Evolutionary conservation across 176 grass and related monocot species (phyloP), one percentile per base, ranked within the genome.

Genomic region (Musa schizocarpa): DNA sequence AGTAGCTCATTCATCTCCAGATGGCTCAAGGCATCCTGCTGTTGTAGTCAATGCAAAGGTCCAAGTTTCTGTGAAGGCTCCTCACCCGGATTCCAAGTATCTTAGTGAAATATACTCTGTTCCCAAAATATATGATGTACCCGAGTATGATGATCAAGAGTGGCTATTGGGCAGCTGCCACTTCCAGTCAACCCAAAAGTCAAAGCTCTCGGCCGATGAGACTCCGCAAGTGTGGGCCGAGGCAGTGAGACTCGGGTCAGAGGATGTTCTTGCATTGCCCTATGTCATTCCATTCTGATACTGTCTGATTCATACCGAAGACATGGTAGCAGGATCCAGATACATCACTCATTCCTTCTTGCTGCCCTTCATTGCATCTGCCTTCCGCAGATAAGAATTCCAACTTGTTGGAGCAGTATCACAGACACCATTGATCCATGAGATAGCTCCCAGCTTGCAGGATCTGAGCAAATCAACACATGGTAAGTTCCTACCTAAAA

Each of bases 221-320:
- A 68, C 75, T 50, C 66, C 51, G 26, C 50, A 56, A 16, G 83
- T 88, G 43, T 92, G 83, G 83, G 68, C 83, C 43, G 71, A 86
- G 72, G 81, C 78, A 59, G 23, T 76, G 52, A 54, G 61, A 65
- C 74, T 92, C 16, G 78, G 66, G 29, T 58, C 59, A 54, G 71
- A 53, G 16, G 74, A 77, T 77, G 56, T 81, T 23, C 26, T 86
- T 79, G 83, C 77, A 0, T 74, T 92, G 54, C 89, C 89, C 26
- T 92, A 92, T 66, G 75, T 84, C 27, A 73, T 86, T 81, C 86
- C 86, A 58, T 70, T 82, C 9, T 92, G 76, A 86, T 50, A 61
- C 27, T 1, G 1, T 19, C 12, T 0, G 23, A 7, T 75, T 59
- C 54, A 2, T 34, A 59, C 13, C 50, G 43, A 74, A 78, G 68